These are phyloP conservation scores for Silene latifolia DNA, from an alignment of 148 eudicot genomes.

Conservation along the genomic window DNA sequence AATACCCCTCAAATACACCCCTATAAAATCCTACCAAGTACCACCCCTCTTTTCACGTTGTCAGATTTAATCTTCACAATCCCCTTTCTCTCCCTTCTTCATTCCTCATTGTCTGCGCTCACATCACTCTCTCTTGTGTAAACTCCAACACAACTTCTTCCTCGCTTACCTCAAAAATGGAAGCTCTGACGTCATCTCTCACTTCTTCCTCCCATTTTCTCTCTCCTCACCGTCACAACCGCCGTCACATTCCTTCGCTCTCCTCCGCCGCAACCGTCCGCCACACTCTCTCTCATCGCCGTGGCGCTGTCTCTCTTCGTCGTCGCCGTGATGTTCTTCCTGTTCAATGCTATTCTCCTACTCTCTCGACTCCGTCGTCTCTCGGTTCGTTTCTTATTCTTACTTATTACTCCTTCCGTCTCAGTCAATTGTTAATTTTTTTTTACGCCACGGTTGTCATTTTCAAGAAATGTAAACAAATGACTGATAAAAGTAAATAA, in stretches of 20 bases:
- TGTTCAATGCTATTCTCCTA: conserved; percentile 35
- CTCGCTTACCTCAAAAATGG: conserved; percentile 18
- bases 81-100: background rate
- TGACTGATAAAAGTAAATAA: background rate
- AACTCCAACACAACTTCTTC: background rate
- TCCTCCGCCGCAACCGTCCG: conserved; percentile 10
- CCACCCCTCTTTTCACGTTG: background rate
- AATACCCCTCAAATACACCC: background rate
- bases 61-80: conserved; percentile 7
- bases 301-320: background rate
- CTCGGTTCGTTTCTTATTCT: conserved; percentile 20
- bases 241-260: conserved; percentile 26
- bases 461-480: no score
- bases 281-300: conserved; percentile 4
- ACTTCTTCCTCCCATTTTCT: conserved; percentile 12
- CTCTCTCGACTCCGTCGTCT: conserved; percentile 28
- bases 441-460: background rate
- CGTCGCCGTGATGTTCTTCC: conserved; percentile 16
- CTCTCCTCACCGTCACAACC: conserved; percentile 20
- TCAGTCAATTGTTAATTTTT: background rate
- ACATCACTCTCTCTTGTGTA: background rate
- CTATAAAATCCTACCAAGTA: background rate
- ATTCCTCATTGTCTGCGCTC: background rate
- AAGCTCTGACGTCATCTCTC: conserved; percentile 16
- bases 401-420: background rate